Percentiles rank a stretch among this genome's conserved stretches.
These are phyloP conservation scores for Nasturtium officinale DNA, from an alignment of 345 rosid genomes.

Conservation along the genomic window DNA sequence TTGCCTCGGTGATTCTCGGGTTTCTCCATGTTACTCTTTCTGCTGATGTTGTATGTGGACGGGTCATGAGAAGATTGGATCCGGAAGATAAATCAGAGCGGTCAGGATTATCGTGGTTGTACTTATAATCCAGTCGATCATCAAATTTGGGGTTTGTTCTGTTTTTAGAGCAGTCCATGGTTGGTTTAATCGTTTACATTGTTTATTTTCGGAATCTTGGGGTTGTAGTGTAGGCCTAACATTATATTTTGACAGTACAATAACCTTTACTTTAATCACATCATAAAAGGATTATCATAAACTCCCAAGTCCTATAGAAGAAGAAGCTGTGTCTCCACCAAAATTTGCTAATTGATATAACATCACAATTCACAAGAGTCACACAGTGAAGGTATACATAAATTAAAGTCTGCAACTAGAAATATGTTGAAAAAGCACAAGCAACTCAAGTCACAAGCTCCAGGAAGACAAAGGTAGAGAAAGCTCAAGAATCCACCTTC, in stretches of 20 bases:
- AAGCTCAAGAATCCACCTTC: conserved; percentile 46
- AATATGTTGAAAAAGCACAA: conserved; percentile 19
- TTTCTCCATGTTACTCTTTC: conserved; percentile 5
- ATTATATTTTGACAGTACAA: background rate
- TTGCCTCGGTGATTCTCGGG: background rate
- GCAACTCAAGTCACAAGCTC: conserved; percentile 22
- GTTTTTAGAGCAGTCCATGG: conserved; percentile 13
- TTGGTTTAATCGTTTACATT: conserved; percentile 11
- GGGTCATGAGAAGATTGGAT: conserved; percentile 17
- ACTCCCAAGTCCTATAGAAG: background rate
- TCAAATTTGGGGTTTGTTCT: conserved; percentile 10
- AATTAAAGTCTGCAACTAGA: conserved; percentile 11
- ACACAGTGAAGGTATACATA: conserved; percentile 4
- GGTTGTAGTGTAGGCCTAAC: conserved; percentile 12
- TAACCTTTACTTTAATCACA: background rate
- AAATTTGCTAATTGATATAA: conserved; percentile 14
- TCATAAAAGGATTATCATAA: background rate
- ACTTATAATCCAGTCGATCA: conserved; percentile 8
- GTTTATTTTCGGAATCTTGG: background rate
- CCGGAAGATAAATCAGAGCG: conserved; percentile 8
- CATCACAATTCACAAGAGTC: conserved; percentile 17
- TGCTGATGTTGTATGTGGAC: conserved; percentile 20
- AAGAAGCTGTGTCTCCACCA: background rate
- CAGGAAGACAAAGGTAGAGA: background rate
- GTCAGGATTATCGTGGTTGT: conserved; percentile 8